Conservation (phyloP, 139 green algal genomes). For the Medakamo hakoo region DNA sequence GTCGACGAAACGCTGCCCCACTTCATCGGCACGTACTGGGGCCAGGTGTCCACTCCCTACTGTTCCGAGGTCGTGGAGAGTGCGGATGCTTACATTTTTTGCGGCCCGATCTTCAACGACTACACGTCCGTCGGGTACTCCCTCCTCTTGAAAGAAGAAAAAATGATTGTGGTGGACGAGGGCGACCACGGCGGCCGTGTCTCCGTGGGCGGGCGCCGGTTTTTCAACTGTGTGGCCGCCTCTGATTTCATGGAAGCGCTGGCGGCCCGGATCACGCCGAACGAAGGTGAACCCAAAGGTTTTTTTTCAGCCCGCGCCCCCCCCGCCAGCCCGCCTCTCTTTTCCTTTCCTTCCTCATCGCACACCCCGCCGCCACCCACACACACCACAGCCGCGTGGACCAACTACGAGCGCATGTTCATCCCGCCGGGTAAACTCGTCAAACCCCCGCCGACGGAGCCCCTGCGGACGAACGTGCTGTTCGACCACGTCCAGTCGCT, state of each 20-base stretch:
- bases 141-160: conserved; percentile 38
- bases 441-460: conserved; percentile 1
- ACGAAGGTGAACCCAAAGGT: no score
- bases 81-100: conserved; percentile 25
- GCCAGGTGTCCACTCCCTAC: conserved; percentile 13
- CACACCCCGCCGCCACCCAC: no score
- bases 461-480: conserved; percentile 28
- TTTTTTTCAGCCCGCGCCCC: no score
- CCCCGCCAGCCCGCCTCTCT: no score
- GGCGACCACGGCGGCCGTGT: conserved; percentile 10
- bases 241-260: conserved; percentile 38
- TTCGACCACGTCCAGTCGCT: conserved; percentile 52
- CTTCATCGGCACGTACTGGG: conserved; percentile 66
- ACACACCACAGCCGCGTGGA: no score
- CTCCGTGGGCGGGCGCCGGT: conserved; percentile 6
- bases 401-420: neutral
- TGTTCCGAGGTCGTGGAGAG: conserved; percentile 50
- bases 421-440: neutral
- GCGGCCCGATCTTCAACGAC: conserved; percentile 40
- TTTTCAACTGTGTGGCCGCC: conserved; percentile 52
- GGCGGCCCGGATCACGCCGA: conserved; percentile 19
- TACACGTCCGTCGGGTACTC: conserved; percentile 56
- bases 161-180: conserved; percentile 27
- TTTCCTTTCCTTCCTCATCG: no score
- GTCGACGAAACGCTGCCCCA: conserved; percentile 43